Conservation (phyloP, 1,139 yeast species). For the Kodamaea anthophila region DNA sequence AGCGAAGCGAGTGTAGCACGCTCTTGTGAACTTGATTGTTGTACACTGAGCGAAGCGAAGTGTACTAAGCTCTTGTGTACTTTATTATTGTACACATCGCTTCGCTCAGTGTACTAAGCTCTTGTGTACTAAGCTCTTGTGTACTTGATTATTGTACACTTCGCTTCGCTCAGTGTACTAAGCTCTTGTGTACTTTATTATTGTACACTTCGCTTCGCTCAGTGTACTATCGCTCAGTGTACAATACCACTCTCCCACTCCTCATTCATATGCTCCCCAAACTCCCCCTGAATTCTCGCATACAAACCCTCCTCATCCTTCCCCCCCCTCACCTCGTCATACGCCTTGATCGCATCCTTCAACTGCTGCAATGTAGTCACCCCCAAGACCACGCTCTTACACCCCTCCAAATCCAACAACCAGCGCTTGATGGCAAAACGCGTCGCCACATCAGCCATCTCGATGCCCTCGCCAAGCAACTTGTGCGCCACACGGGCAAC, state of each 20-base stretch:
- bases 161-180: too few relatives aligned
- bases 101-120: too few relatives aligned
- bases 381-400: slow-evolving; percentile 68
- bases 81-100: too few relatives aligned
- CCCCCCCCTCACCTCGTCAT: slow-evolving; percentile 40
- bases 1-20: too few relatives aligned
- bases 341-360: slow-evolving; percentile 53
- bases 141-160: too few relatives aligned
- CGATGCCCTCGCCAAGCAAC: slow-evolving; percentile 36
- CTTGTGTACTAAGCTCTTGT: too few relatives aligned
- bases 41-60: too few relatives aligned
- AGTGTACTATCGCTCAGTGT: too few relatives aligned
- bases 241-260: slow-evolving; percentile 70
- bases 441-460: slow-evolving; percentile 77
- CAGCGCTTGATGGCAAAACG: slow-evolving; percentile 66
- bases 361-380: slow-evolving; percentile 60
- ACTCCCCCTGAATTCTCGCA: slow-evolving; percentile 35
- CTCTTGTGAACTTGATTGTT: too few relatives aligned
- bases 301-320: slow-evolving; percentile 30
- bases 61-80: too few relatives aligned
- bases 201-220: slow-evolving; percentile 1
- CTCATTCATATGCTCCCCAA: slow-evolving; percentile 55
- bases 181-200: too few relatives aligned
- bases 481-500: slow-evolving; percentile 49
- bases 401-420: slow-evolving; percentile 25